Percentiles rank a stretch among this genome's conserved stretches.
Evolutionary conservation across 179 eudicot genomes (phyloP).

Genomic region (Beta macrorhiza): DNA sequence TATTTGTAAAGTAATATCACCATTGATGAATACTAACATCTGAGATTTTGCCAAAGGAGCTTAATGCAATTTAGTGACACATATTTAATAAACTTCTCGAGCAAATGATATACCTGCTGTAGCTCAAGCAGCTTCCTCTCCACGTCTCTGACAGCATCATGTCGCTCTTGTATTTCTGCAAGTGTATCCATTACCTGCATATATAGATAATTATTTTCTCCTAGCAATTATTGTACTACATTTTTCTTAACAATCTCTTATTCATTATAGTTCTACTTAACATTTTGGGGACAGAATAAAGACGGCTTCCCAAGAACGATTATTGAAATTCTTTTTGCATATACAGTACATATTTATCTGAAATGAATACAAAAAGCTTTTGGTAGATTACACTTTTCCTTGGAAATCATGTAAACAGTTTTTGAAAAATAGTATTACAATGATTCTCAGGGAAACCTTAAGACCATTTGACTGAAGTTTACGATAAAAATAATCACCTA

Average conservation of each 20-base stretch:
- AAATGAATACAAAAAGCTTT: too few species aligned
- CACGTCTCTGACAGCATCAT: slow-evolving; percentile 87
- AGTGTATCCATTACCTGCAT: slow-evolving; percentile 87
- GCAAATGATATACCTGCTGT: slow-evolving; percentile 66
- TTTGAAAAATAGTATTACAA: too few species aligned
- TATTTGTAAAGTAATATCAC: too few species aligned
- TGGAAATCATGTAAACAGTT: too few species aligned
- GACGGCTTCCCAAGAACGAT: not conserved
- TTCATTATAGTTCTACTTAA: not conserved
- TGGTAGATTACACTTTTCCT: too few species aligned
- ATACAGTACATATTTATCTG: too few species aligned
- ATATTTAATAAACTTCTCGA: not conserved
- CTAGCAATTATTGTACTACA: too few species aligned
- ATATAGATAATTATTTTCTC: not conserved
- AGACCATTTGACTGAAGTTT: not conserved
- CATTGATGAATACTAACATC: too few species aligned
- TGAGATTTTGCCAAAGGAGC: too few species aligned
- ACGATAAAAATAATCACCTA: not conserved
- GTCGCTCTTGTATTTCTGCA: slow-evolving; percentile 98
- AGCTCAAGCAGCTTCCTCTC: slow-evolving; percentile 94
- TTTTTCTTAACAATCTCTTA: not conserved
- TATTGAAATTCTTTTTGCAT: not conserved
- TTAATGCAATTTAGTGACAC: too few species aligned
- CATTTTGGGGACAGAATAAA: too few species aligned
- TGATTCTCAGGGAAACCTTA: not conserved